phyloP scores from a whole-genome alignment of 2,329 filamentous ascomycete species.

The Leptographium wingfieldii region DNA sequence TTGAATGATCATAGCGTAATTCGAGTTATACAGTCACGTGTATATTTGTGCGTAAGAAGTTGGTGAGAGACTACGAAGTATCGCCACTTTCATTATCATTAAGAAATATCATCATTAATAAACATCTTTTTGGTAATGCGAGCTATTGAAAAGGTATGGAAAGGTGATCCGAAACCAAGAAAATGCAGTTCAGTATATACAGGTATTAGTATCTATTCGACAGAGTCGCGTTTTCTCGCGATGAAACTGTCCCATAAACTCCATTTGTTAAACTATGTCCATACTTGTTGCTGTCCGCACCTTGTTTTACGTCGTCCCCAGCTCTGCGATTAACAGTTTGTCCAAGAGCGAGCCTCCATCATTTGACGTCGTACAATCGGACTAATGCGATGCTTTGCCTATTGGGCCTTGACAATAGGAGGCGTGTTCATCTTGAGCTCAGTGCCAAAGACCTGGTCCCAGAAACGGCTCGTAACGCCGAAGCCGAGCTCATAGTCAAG shows the following conservation, averaged over 20 bases:
- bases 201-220: background rate
- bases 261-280: background rate
- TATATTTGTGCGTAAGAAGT: background rate
- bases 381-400: background rate
- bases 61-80: too few species aligned
- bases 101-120: too few species aligned
- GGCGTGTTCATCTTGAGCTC: constrained; percentile 40
- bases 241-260: background rate
- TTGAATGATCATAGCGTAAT: background rate
- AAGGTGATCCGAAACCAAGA: background rate
- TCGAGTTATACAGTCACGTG: background rate
- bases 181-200: background rate
- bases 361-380: background rate
- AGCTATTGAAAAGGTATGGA: background rate
- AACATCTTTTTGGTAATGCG: background rate
- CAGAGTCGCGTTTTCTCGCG: background rate
- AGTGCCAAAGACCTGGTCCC: constrained; percentile 87
- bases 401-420: constrained; percentile 23
- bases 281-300: background rate
- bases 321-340: background rate
- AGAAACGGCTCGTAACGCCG: constrained; percentile 91
- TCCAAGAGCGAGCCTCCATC: background rate
- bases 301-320: background rate
- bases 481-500: constrained; percentile 97
- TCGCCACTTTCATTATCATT: too few species aligned